A percentile compares a stretch with the other conserved stretches of the same genome.
Conservation (phyloP, 2,329 filamentous ascomycete genomes). For the Fusarium secorum region DNA sequence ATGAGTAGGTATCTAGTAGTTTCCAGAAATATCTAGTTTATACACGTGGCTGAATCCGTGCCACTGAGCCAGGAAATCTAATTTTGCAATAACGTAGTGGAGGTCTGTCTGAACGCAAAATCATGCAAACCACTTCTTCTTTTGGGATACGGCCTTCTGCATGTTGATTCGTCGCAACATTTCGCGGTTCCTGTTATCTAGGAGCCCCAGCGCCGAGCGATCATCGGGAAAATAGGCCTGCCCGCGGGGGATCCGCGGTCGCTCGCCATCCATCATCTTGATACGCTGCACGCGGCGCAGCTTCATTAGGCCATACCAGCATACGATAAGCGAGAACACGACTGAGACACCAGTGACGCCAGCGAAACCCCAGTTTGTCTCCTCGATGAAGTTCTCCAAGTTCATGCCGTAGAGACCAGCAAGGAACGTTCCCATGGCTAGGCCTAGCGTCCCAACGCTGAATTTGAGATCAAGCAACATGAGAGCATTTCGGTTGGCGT, state of each 20-base stretch:
- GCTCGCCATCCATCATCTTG: constrained; percentile 72
- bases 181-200: constrained; percentile 64
- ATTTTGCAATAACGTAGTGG: constrained; percentile 8
- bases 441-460: constrained; percentile 91
- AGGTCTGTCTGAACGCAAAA: neutral
- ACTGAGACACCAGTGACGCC: constrained; percentile 76
- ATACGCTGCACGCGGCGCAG: constrained; percentile 87
- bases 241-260: constrained; percentile 49
- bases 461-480: constrained; percentile 98
- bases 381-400: constrained; percentile 97
- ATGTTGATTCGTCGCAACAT: constrained; percentile 60
- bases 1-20: constrained; percentile 39
- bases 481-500: constrained; percentile 96
- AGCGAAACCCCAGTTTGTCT: constrained; percentile 85
- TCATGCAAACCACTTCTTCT: constrained; percentile 44
- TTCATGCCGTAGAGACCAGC: constrained; percentile 99
- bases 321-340: constrained; percentile 77
- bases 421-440: constrained; percentile 92
- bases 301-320: constrained; percentile 82
- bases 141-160: constrained; percentile 53
- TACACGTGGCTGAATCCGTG: constrained; percentile 28
- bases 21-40: constrained; percentile 25
- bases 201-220: constrained; percentile 55
- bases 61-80: constrained; percentile 24
- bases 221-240: constrained; percentile 50